Conservation (phyloP, 2,329 filamentous ascomycete genomes). For the Pseudogymnoascus sp. region DNA sequence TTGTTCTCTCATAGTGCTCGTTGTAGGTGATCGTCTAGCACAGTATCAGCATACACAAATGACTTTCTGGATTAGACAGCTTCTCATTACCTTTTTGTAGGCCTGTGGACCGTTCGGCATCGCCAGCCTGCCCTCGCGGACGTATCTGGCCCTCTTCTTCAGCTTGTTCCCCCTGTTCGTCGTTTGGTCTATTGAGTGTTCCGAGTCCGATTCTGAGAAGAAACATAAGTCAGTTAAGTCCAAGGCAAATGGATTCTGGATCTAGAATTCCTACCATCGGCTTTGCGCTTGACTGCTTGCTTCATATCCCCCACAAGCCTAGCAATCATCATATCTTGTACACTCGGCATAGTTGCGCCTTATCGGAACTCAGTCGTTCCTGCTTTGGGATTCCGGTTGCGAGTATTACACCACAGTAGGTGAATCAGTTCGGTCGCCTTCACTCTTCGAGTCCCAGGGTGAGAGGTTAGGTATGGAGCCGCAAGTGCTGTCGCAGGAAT, state of each 20-base stretch:
- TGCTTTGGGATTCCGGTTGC: not conserved
- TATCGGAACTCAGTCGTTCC: not conserved
- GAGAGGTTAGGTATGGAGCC: not conserved
- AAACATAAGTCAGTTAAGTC: constrained; percentile 16
- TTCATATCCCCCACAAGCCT: constrained; percentile 49
- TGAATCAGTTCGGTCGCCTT: not conserved
- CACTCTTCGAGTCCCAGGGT: not conserved
- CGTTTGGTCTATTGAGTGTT: constrained; percentile 61
- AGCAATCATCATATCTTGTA: not conserved
- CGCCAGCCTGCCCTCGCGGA: constrained; percentile 63
- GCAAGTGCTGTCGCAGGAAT: not conserved
- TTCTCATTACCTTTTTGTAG: constrained; percentile 59
- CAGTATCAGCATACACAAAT: constrained; percentile 16
- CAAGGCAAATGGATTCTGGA: constrained; percentile 18
- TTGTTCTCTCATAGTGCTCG: constrained; percentile 59
- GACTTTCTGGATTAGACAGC: not conserved
- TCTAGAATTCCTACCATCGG: constrained; percentile 45
- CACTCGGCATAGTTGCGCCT: not conserved
- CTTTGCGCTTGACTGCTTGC: constrained; percentile 58
- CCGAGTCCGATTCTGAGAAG: constrained; percentile 66
- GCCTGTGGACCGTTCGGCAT: constrained; percentile 58
- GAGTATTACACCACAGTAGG: not conserved
- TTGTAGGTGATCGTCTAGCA: constrained; percentile 65
- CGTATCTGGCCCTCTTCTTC: constrained; percentile 67
- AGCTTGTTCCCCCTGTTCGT: constrained; percentile 75